Evolutionary conservation across 2,329 filamentous ascomycete genomes (phyloP), one percentile per base, ranked within the genome.

Genomic region (Biscogniauxia marginata): DNA sequence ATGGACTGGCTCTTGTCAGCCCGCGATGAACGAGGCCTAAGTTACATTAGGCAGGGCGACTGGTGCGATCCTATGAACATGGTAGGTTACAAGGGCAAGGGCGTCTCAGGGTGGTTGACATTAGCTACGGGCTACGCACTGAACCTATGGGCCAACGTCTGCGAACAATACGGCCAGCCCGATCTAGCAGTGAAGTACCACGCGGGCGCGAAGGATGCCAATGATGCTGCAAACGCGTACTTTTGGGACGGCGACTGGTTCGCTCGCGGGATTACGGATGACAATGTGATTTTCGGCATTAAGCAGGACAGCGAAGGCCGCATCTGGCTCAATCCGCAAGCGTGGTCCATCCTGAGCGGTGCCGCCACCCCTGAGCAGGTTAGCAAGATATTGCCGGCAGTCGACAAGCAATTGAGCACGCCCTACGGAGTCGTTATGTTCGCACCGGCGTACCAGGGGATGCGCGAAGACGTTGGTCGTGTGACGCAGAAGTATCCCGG

Each of bases 61-160:
- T 84, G 81, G 81, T 84, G 82, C 61, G 82, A 84, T 58, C 82
- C 81, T 3, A 82, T 84, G 78, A 84, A 84, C 68, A 84, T 84
- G 82, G 82, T 83, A n/a, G 81, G 81, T 3, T 81, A 79, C 65
- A 83, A 82, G 65, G 81, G 81, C 43, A 75, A 77, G 52, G 82
- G 82, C 21, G 81, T 84, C 1, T 84, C 81, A 0, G 82, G 80
- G 19, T 84, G 82, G 82, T 74, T 84, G 30, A 84, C 81, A 0
- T 72, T 84, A 1, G 81, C 81, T 5, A 84, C 81, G 0, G 81
- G 71, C 0, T 81, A 79, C 61, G 79, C 81, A 0, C 70, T 80
- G 20, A 79, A 77, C 11, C 66, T 84, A 0, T 84, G 81, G 80
- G 79, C 81, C 2, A 64, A 67, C n/a, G 72, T 83, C 34, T 83